Evolutionary conservation across 208 protist species (phyloP).

Genomic region (Trypanosoma rangeli): DNA sequence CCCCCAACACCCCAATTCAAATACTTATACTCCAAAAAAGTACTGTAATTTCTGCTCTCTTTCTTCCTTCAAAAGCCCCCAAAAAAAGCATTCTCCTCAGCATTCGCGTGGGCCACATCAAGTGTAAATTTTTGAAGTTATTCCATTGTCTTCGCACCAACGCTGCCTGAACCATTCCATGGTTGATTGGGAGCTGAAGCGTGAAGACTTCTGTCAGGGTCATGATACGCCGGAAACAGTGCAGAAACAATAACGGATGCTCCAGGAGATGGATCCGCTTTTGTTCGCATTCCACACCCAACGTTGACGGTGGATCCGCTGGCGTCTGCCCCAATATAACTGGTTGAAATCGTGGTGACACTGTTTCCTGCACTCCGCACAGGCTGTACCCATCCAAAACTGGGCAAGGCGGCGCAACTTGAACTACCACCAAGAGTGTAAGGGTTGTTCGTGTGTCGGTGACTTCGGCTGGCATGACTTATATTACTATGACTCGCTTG

Average conservation of each 20-base stretch:
- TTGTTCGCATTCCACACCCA: not conserved
- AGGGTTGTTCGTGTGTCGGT: slow-evolving; percentile 27
- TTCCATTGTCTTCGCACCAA: slow-evolving; percentile 17
- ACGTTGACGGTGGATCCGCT: not conserved
- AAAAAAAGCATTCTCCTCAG: slow-evolving; percentile 2
- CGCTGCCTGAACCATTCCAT: slow-evolving; percentile 40
- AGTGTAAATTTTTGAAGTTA: not conserved
- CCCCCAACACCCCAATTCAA: not conserved
- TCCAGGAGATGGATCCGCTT: slow-evolving; percentile 1
- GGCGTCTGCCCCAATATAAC: not conserved
- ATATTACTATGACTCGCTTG: slow-evolving; percentile 29
- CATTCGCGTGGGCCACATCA: not conserved
- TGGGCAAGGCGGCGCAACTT: slow-evolving; percentile 19
- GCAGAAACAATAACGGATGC: not conserved
- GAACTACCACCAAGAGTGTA: slow-evolving; percentile 16
- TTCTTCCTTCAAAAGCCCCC: not conserved
- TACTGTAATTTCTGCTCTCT: not conserved
- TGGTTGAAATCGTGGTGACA: slow-evolving; percentile 3
- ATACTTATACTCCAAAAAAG: not conserved
- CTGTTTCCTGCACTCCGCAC: slow-evolving; percentile 31
- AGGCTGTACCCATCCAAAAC: slow-evolving; percentile 34
- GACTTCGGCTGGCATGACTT: slow-evolving; percentile 15
- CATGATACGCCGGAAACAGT: not conserved
- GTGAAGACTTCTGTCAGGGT: slow-evolving; percentile 37
- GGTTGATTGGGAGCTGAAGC: slow-evolving; percentile 34